A percentile compares a stretch with the other conserved stretches of the same genome.
phyloP scores from a whole-genome alignment of 768 basidiomycete genomes.

The Trametes cubensis region DNA sequence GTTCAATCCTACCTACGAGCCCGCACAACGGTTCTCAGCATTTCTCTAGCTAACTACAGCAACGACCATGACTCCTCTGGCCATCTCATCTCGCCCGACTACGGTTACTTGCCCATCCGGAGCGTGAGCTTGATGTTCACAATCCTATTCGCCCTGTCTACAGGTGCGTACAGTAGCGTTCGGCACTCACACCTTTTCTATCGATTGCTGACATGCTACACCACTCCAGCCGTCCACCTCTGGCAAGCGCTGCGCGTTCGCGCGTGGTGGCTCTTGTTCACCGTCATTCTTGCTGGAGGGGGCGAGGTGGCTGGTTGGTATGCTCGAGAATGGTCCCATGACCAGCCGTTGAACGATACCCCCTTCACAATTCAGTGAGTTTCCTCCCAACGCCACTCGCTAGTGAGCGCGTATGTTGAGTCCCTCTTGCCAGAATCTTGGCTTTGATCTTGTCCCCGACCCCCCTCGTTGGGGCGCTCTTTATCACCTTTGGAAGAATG shows the following conservation, averaged over 20 bases:
- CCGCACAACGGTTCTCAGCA: too few relatives aligned
- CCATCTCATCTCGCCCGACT: background rate
- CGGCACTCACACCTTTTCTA: background rate
- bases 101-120: background rate
- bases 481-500: conserved; percentile 9
- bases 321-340: conserved; percentile 38
- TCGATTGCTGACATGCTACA: background rate
- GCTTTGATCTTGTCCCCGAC: conserved; percentile 25
- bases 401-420: too few relatives aligned
- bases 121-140: background rate
- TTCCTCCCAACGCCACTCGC: background rate
- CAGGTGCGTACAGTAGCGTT: background rate
- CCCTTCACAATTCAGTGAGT: conserved; percentile 44
- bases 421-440: conserved; percentile 33
- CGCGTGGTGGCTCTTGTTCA: conserved; percentile 40
- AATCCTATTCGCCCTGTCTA: background rate
- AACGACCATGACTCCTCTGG: conserved; percentile 8
- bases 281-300: conserved; percentile 33
- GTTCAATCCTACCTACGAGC: too few relatives aligned
- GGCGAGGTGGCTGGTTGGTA: conserved; percentile 43
- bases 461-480: conserved; percentile 5
- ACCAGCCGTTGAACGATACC: conserved; percentile 27
- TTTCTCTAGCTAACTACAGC: background rate
- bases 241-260: conserved; percentile 34
- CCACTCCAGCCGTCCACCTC: conserved; percentile 28